Evolutionary conservation across 768 basidiomycete genomes (phyloP), one percentile per base, ranked within the genome.

Genomic region (Strobilomyces echinocephalus): DNA sequence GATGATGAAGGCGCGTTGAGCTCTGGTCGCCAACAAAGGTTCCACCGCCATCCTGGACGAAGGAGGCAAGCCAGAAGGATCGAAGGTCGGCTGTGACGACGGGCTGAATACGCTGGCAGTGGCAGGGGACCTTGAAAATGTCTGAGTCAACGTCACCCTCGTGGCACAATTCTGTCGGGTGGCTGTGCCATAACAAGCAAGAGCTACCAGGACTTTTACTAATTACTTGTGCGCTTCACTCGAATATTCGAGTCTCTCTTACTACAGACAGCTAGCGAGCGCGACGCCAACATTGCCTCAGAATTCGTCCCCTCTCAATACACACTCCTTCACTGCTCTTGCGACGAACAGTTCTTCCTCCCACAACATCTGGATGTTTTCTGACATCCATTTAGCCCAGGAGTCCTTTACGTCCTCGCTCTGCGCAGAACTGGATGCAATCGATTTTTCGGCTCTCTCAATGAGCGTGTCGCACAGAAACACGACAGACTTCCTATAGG

Each of bases 1-100:
- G 38, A 68, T 71, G 51, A 91, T 81, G 69, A 91, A 91, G 36
- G 79, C 80, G 57, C 76, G 75, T 63, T 91, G 90, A 21, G 89
- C 81, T 55, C 79, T 76, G 14, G 89, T 90, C 18, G 82, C 82
- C 49, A 92, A 71, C 47, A 92, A 76, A 21, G 81, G 80, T 73
- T 88, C 85, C 43, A 83, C 75, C 49, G 83, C 80, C 88, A 90
- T 91, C 58, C 56, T 69, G 43, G 41, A 62, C 41, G 31, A 46
- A 46, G 30, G n/a, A 46, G 56, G 45, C 28, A 56, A 63, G 50
- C 61, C 56, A 59, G 49, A 11, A 46, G 14, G 33, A 8, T 51
- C 33, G 50, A 51, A 50, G 33, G 55, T 56, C 57, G 46, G 49
- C 48, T 55, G 40, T 52, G 60, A 41, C 43, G 60, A 52, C 18